Conservation (phyloP, 1,284 basidiomycete genomes). For the Exsudoporus floridanus region DNA sequence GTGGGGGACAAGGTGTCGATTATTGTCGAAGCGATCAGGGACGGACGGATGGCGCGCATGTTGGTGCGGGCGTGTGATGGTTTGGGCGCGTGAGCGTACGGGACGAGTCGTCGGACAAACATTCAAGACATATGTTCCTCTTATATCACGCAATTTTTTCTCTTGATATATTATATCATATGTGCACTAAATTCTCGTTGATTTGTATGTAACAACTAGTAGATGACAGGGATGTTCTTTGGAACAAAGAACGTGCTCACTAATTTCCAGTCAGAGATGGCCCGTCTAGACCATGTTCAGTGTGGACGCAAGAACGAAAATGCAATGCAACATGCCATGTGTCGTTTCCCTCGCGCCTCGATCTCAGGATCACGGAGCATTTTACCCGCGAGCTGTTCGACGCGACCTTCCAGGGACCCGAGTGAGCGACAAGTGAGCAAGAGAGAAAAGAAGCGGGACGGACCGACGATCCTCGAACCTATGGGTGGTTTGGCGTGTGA, state of each 20-base stretch:
- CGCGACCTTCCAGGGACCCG: not conserved
- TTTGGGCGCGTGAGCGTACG: constrained; percentile 14
- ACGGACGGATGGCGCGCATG: constrained; percentile 66
- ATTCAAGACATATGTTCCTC: not conserved
- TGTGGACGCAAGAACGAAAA: not conserved
- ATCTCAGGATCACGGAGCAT: constrained; percentile 22
- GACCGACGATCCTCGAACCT: constrained; percentile 11
- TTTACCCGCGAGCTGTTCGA: constrained; percentile 21
- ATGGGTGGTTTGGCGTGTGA: not conserved
- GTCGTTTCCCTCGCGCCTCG: constrained; percentile 20
- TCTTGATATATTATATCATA: not conserved
- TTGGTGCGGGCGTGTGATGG: constrained; percentile 52
- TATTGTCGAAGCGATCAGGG: constrained; percentile 73
- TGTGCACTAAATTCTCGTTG: not conserved
- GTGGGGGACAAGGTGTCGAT: constrained; percentile 65
- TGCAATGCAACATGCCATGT: constrained; percentile 13
- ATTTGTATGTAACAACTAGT: not conserved
- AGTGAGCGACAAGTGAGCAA: not conserved
- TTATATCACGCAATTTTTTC: constrained; percentile 3
- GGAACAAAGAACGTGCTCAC: too few relatives aligned
- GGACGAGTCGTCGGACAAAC: not conserved
- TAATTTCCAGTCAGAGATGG: constrained; percentile 8
- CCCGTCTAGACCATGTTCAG: not conserved
- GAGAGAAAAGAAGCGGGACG: not conserved
- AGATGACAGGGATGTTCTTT: too few relatives aligned